Conservation (phyloP, 495 filamentous ascomycete species). For the Hypomontagnella submonticulosa region DNA sequence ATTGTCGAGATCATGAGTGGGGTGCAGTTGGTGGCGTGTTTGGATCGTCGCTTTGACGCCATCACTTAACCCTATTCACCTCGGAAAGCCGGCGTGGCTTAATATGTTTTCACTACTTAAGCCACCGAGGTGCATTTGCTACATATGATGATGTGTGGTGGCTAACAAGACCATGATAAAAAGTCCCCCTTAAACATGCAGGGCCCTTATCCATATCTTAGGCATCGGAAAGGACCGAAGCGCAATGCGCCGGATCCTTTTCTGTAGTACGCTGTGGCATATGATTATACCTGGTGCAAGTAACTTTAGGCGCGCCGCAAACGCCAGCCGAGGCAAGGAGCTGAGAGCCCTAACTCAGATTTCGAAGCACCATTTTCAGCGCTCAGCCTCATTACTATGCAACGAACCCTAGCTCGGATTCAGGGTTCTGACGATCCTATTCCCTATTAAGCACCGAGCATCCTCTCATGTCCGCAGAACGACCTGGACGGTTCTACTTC, state of each 20-base stretch:
- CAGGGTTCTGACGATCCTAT: slow-evolving; percentile 41
- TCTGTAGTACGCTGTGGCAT: slow-evolving; percentile 15
- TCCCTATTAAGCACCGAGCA: slow-evolving; percentile 43
- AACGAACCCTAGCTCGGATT: slow-evolving; percentile 37
- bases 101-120: slow-evolving; percentile 14
- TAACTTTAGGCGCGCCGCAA: slow-evolving; percentile 24
- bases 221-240: slow-evolving; percentile 39
- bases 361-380: slow-evolving; percentile 35
- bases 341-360: slow-evolving; percentile 38
- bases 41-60: slow-evolving; percentile 14
- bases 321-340: slow-evolving; percentile 39
- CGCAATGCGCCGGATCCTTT: slow-evolving; percentile 32
- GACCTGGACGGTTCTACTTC: slow-evolving; percentile 30
- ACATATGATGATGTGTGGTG: slow-evolving; percentile 24
- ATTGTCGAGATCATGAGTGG: slow-evolving; percentile 12
- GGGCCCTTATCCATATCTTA: slow-evolving; percentile 16
- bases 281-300: slow-evolving; percentile 7
- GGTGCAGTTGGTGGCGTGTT: slow-evolving; percentile 17
- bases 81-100: slow-evolving; percentile 33
- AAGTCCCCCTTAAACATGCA: slow-evolving; percentile 22
- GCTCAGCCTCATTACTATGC: slow-evolving; percentile 43
- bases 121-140: slow-evolving; percentile 17
- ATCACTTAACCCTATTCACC: slow-evolving; percentile 11
- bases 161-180: slow-evolving; percentile 12
- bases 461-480: slow-evolving; percentile 25